Percentiles rank a stretch among this genome's conserved stretches.
Conservation (phyloP, 768 basidiomycete species). For the Goffeauzyma gilvescens region DNA sequence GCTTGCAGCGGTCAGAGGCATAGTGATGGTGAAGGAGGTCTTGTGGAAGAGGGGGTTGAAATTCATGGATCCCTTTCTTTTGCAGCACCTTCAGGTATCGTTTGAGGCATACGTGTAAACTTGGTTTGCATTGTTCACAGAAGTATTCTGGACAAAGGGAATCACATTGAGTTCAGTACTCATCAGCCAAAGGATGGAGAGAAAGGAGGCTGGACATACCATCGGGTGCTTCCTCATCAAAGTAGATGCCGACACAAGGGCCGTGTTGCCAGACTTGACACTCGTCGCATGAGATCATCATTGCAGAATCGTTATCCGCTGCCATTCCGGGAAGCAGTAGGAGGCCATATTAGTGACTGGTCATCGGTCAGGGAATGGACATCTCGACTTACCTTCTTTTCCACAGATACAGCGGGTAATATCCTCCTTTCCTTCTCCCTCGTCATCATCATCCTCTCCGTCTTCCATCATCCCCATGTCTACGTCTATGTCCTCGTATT, state of each 20-base stretch:
- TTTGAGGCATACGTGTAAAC: slow-evolving; percentile 53
- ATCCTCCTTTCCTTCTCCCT: slow-evolving; percentile 14
- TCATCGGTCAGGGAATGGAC: neutral
- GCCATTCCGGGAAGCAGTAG: neutral
- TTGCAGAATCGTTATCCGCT: slow-evolving; percentile 54
- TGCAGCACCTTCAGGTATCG: slow-evolving; percentile 23
- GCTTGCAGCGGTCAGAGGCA: slow-evolving; percentile 14
- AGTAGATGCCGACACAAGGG: slow-evolving; percentile 68
- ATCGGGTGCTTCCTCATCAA: slow-evolving; percentile 36
- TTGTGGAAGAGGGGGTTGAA: slow-evolving; percentile 15
- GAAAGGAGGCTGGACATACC: slow-evolving; percentile 15
- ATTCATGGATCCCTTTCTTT: slow-evolving; percentile 55
- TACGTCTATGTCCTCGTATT: slow-evolving; percentile 3
- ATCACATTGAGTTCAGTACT: slow-evolving; percentile 48
- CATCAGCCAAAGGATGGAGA: neutral
- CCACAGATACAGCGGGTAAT: slow-evolving; percentile 25
- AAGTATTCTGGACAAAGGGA: slow-evolving; percentile 55
- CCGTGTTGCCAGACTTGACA: slow-evolving; percentile 99
- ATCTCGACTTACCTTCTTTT: slow-evolving; percentile 15
- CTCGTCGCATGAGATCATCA: slow-evolving; percentile 93
- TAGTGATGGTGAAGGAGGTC: slow-evolving; percentile 18
- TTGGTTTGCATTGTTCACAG: slow-evolving; percentile 82
- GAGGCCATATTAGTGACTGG: neutral
- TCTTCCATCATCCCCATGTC: slow-evolving; percentile 7
- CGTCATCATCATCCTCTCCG: slow-evolving; percentile 11